Evolutionary conservation across 2,329 filamentous ascomycete genomes (phyloP).

Genomic region (Pseudodiploospora longispora): DNA sequence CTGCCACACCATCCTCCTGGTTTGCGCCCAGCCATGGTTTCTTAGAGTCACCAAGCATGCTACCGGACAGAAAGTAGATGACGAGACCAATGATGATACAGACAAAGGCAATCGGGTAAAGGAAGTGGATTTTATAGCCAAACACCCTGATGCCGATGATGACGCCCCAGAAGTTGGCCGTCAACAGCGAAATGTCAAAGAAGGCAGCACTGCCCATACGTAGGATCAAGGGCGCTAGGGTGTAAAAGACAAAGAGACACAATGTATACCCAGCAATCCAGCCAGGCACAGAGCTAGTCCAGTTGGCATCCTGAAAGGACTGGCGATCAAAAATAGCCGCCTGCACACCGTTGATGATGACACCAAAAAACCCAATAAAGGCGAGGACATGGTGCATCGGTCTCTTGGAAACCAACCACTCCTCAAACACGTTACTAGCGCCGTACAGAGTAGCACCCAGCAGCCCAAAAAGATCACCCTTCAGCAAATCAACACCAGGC

Average conservation of each 20-base stretch:
- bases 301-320: conserved; percentile 57
- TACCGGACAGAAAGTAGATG: conserved; percentile 80
- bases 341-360: conserved; percentile 85
- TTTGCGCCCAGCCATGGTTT: conserved; percentile 92
- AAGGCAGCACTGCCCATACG: conserved; percentile 87
- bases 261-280: conserved; percentile 90
- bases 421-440: conserved; percentile 82
- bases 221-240: conserved; percentile 76
- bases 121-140: conserved; percentile 68
- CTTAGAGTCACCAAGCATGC: conserved; percentile 73
- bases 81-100: conserved; percentile 80
- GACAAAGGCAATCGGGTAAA: conserved; percentile 95
- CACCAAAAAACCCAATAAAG: conserved; percentile 80
- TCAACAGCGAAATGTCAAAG: conserved; percentile 91
- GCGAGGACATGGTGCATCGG: conserved; percentile 91
- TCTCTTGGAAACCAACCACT: conserved; percentile 81
- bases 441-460: conserved; percentile 88
- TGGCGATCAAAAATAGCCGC: conserved; percentile 84
- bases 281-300: conserved; percentile 62
- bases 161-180: conserved; percentile 94
- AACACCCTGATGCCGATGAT: conserved; percentile 88
- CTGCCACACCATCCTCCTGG: conserved; percentile 73
- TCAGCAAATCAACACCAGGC: conserved; percentile 62
- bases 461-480: conserved; percentile 88
- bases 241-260: conserved; percentile 77